Conservation (phyloP, 2,329 filamentous ascomycete genomes). For the Claviceps fusiformis region DNA sequence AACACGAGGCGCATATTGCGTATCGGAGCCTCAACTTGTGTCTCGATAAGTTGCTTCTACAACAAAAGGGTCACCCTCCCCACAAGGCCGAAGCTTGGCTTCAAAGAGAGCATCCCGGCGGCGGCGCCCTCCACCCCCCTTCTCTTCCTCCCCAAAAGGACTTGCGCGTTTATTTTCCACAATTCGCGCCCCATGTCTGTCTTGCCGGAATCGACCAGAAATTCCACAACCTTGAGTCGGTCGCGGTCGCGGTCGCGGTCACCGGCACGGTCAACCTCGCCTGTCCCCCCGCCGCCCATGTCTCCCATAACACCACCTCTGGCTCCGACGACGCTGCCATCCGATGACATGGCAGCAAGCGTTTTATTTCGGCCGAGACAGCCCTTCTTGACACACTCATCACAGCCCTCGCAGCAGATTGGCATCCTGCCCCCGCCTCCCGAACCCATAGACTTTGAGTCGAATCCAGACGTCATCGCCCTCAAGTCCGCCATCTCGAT, state of each 20-base stretch:
- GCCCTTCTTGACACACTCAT: slow-evolving; percentile 30
- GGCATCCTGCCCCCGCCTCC: slow-evolving; percentile 33
- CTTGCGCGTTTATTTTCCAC: too few species aligned
- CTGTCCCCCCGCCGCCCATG: slow-evolving; percentile 33
- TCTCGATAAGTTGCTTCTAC: not conserved
- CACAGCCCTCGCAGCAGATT: slow-evolving; percentile 24
- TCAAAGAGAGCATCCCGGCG: not conserved
- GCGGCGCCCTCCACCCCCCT: too few species aligned
- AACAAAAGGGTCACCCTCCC: not conserved
- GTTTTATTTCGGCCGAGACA: slow-evolving; percentile 17
- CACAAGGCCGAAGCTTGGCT: not conserved
- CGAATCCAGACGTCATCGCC: slow-evolving; percentile 77
- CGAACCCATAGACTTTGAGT: slow-evolving; percentile 41
- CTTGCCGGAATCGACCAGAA: slow-evolving; percentile 18
- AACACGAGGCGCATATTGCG: not conserved
- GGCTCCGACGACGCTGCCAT: slow-evolving; percentile 21
- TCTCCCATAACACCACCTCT: slow-evolving; percentile 42
- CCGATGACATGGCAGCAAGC: slow-evolving; percentile 3
- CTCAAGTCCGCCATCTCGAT: slow-evolving; percentile 75
- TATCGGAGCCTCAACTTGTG: not conserved
- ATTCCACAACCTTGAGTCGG: slow-evolving; percentile 6
- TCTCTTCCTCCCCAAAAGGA: too few species aligned
- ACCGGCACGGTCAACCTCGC: slow-evolving; percentile 29
- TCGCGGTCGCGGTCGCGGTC: slow-evolving; percentile 11
- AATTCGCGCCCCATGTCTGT: slow-evolving; percentile 15